phyloP scores from a whole-genome alignment of 352 stramenopile genomes.

The Pythium folliculosum region DNA sequence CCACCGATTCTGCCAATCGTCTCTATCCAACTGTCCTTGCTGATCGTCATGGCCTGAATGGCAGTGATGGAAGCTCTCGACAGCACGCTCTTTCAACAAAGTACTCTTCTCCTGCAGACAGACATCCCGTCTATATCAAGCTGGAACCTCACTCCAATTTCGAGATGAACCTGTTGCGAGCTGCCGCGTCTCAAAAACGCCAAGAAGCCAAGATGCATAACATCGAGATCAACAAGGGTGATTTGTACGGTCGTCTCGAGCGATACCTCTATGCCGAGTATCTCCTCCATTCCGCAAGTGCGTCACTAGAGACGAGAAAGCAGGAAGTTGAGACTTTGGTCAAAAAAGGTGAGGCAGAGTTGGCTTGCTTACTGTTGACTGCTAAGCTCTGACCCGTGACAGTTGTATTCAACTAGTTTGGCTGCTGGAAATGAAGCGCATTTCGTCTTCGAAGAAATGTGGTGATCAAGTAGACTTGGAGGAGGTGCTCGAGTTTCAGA shows the following conservation, averaged over 20 bases:
- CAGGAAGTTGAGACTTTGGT: conserved; percentile 63
- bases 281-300: conserved; percentile 66
- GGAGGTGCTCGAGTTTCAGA: conserved; percentile 41
- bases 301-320: conserved; percentile 58
- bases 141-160: conserved; percentile 82
- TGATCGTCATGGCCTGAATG: not conserved
- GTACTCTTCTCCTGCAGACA: conserved; percentile 26
- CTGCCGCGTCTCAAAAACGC: conserved; percentile 74
- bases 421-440: conserved; percentile 32
- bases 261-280: conserved; percentile 82
- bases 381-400: not conserved
- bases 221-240: conserved; percentile 82
- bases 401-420: conserved; percentile 21
- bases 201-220: conserved; percentile 85
- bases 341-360: conserved; percentile 59
- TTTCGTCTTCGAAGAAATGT: conserved; percentile 34
- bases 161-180: conserved; percentile 79
- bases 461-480: conserved; percentile 39
- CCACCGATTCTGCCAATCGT: conserved; percentile 16
- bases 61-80: not conserved
- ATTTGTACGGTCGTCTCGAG: conserved; percentile 71
- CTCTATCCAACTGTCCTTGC: conserved; percentile 25
- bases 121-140: conserved; percentile 68
- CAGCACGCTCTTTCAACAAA: not conserved
- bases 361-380: not conserved